Base-by-base conservation (phyloP, 345 rosid species). In the Arabis alpina region DNA sequence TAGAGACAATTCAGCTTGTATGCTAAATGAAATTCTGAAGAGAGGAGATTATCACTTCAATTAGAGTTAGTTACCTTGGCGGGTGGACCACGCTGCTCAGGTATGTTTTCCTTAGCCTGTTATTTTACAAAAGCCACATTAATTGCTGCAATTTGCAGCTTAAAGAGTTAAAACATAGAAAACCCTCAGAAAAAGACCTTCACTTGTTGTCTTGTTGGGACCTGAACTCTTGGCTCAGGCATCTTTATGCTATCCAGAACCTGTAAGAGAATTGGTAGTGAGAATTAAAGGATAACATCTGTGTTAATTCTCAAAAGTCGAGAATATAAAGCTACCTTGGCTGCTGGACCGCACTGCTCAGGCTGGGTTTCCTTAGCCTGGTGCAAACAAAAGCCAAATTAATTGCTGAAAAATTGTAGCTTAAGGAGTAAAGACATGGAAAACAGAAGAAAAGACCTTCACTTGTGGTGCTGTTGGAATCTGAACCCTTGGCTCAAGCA, bases 181-280 rank as follows among this genome's bases (percentile, higher is more conserved):
- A 51, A 57, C 42, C 52, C 19, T 10, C 51, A 58, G 5, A 10
- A 30, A 75, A 51, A 48, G 54, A 89, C 90, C 88, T 87, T 77
- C 53, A 72, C 66, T 54, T 72, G 71, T 71, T 74, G 55, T 78
- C 76, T 63, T 70, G 66, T 66, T 37, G 73, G 69, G 44, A 80
- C 69, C 48, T 77, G 85, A 76, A 47, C 42, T 74, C 76, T 79
- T 65, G 77, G 79, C 75, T 54, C 76, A 57, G 75, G 65, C 39
- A 44, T 44, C 80, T 67, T 76, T 78, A 72, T 63, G 49, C 61
- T 75, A 63, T 70, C 73, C 64, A 82, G 19, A 69, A 82, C 82
- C 96, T 91, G 68, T 16, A 62, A 67, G 54, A 56, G 50, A 56
- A 14, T 49, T 76, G 23, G 25, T 3, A 23, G 16, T 70, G 54